Evolutionary conservation across 2,329 filamentous ascomycete genomes (phyloP).

Genomic region (Aureobasidium zeae): DNA sequence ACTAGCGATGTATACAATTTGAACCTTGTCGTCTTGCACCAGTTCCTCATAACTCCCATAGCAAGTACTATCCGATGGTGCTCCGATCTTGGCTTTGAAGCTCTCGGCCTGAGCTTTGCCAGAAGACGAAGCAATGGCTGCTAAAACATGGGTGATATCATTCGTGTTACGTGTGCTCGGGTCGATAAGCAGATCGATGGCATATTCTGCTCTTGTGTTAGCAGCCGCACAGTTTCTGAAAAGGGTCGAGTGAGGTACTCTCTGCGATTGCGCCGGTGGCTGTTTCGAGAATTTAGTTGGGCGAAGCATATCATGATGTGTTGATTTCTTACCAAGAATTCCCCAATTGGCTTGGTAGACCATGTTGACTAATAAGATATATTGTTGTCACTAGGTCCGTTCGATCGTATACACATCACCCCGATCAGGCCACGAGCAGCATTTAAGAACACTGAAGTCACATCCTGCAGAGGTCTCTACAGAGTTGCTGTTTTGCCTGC

Average conservation of each 20-base stretch:
- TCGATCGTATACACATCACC: no score
- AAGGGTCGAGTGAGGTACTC: not conserved
- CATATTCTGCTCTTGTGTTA: not conserved
- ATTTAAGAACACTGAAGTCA: no score
- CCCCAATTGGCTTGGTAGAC: not conserved
- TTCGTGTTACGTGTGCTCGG: not conserved
- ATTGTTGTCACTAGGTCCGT: no score
- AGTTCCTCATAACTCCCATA: not conserved
- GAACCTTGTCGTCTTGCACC: slow-evolving; percentile 27
- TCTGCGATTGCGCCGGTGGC: not conserved
- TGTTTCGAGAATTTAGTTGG: no score
- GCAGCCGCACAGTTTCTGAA: not conserved
- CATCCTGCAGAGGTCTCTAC: no score
- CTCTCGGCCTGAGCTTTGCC: not conserved
- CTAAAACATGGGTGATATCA: not conserved
- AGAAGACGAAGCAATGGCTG: not conserved
- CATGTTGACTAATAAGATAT: no score
- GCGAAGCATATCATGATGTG: not conserved
- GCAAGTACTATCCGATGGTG: not conserved
- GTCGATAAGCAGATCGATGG: not conserved
- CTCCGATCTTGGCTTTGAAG: not conserved
- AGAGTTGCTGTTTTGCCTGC: no score
- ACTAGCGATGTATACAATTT: slow-evolving; percentile 40
- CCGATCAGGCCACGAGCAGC: no score
- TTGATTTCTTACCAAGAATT: not conserved